Conservation (phyloP, 2,329 filamentous ascomycete genomes). For the Monosporascus cannonballus region DNA sequence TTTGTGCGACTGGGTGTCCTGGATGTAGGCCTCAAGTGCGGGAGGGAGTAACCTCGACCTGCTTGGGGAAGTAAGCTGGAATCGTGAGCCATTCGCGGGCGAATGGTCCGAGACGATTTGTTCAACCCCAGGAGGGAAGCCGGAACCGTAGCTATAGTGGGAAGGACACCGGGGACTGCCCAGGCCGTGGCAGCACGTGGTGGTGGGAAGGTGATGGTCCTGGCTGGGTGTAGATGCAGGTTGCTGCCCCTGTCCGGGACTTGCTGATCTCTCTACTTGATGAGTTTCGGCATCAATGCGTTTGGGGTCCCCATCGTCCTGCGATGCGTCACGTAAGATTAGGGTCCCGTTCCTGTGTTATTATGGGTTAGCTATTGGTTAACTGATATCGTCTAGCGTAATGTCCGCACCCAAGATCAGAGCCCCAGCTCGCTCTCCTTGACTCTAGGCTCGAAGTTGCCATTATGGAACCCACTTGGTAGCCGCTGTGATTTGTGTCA, state of each 20-base stretch:
- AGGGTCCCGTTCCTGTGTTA: neutral
- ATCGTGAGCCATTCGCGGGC: neutral
- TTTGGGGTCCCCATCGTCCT: neutral
- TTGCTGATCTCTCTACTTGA: neutral
- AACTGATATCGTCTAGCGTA: neutral
- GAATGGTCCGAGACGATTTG: neutral
- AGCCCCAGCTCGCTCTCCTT: neutral
- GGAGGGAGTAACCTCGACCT: neutral
- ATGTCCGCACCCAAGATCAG: neutral
- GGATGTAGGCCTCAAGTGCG: slow-evolving; percentile 1
- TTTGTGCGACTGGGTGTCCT: slow-evolving; percentile 2
- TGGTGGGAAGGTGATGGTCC: neutral
- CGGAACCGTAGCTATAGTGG: neutral
- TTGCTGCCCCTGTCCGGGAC: neutral
- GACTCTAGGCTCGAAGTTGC: neutral
- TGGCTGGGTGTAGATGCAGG: too few species aligned
- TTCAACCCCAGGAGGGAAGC: neutral
- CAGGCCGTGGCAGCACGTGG: neutral
- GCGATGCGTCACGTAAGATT: neutral
- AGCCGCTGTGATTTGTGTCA: neutral
- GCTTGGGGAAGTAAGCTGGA: neutral
- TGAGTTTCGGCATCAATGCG: neutral
- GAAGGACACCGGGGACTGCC: neutral
- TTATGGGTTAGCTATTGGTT: neutral
- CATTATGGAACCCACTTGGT: neutral